Evolutionary conservation across 805 yeast species (phyloP), one percentile per base, ranked within the genome.

Genomic region (Candida dendrica): DNA sequence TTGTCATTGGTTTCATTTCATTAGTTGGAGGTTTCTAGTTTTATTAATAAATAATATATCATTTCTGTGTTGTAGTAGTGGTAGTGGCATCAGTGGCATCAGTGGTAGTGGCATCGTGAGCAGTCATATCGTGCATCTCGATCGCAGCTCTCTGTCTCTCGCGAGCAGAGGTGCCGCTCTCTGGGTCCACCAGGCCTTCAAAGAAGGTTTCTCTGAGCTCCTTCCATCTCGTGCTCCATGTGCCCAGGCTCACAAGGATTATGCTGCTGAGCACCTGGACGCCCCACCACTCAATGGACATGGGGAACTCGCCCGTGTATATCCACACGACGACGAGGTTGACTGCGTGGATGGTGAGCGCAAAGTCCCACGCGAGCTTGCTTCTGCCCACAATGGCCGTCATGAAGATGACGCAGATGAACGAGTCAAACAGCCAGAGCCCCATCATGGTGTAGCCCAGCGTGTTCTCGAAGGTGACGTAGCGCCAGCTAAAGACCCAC

Each of bases 291-390:
- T 81, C 68, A 6, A 84, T 47, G 29, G 80, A 76, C 14, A 66
- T 64, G 0, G 98, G 98, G 47, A 91, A 74, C 26, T 72, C 69
- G 0, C 77, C 74, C 1, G 86, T 71, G 48, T 77, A 79, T 1
- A 76, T 45, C 78, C 86, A 79, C 0, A 79, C 86, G 3, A 87
- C 79, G 3, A 79, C 40, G 19, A 91, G 61, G 63, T 91, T 83
- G 39, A 93, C 74, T 18, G 84, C 77, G 61, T 93, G 96, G 14
- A 91, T 77, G 0, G 98, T 93, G n/a, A 91, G 57, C 10, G 96
- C 96, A 66, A 93, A 91, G 63, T 91, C 98, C 84, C 96, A 84
- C 0, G 97, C 98, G 39, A 91, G 66, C 60, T 91, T 93, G 34
- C 95, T 84, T 43, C 98, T 70, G 0, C 98, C 96, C 11, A 91